Percentiles rank a stretch among this genome's conserved stretches.
Evolutionary conservation across 371 early-diverging fungal species (phyloP).

Genomic region (Lichtheimia ramosa): DNA sequence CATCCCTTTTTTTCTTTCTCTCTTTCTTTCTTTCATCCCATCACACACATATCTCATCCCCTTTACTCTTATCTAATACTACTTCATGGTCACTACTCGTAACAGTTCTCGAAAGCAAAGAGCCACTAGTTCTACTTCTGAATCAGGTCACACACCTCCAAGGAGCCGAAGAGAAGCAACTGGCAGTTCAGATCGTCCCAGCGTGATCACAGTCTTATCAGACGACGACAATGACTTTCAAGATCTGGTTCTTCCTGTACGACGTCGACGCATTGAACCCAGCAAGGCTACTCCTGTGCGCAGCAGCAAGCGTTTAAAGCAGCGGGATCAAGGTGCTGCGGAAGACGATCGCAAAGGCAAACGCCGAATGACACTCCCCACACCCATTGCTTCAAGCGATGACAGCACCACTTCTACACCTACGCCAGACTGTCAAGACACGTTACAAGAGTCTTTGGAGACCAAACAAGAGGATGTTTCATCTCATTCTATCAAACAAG

Average conservation of each 20-base stretch:
- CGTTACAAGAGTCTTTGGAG: too few species aligned
- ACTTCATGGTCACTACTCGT: slow-evolving; percentile 17
- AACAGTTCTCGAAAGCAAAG: slow-evolving; percentile 1
- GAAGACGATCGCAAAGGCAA: slow-evolving; percentile 8
- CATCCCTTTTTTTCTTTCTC: slow-evolving; percentile 6
- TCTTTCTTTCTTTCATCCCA: slow-evolving; percentile 6
- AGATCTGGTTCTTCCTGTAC: too few species aligned
- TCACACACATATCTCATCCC: not conserved
- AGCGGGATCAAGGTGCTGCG: not conserved
- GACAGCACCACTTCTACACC: too few species aligned
- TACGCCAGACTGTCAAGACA: too few species aligned
- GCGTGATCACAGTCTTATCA: not conserved
- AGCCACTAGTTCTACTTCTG: not conserved
- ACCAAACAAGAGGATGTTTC: too few species aligned
- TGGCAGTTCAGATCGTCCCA: not conserved
- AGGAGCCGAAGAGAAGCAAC: not conserved
- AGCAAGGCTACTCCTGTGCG: not conserved
- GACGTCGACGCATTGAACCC: not conserved
- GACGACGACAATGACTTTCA: not conserved
- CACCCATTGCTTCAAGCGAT: too few species aligned
- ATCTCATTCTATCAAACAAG: too few species aligned
- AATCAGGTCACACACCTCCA: not conserved
- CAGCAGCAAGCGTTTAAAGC: not conserved
- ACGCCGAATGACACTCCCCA: slow-evolving; percentile 1
- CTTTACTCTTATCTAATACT: too few species aligned